A percentile compares a stretch with the other conserved stretches of the same genome.
Evolutionary conservation across 257 asterid species (phyloP).

Genomic region (Solanum habrochaites): DNA sequence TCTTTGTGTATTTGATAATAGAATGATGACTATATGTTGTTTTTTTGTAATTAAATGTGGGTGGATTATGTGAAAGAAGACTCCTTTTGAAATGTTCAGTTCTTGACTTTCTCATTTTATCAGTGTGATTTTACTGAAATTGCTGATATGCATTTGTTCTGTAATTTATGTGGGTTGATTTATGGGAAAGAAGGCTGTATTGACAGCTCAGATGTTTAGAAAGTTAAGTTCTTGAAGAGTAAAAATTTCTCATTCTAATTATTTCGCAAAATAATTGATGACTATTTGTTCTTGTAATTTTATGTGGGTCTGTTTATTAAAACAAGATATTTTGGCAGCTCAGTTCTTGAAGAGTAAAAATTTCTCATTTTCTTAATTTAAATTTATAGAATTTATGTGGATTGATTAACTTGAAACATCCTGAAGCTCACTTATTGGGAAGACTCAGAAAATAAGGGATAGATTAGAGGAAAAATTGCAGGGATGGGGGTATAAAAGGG

Average conservation of each 20-base stretch:
- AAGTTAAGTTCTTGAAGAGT: neutral
- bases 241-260: neutral
- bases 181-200: neutral
- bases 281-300: neutral
- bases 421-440: neutral
- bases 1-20: neutral
- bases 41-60: neutral
- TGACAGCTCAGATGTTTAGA: neutral
- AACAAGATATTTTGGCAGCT: neutral
- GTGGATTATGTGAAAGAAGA: neutral
- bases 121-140: neutral
- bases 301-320: neutral
- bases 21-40: neutral
- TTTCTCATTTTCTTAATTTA: neutral
- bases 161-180: neutral
- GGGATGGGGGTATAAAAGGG: too few relatives aligned
- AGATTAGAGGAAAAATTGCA: too few relatives aligned
- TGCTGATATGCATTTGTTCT: neutral
- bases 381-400: neutral
- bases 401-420: neutral
- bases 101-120: neutral
- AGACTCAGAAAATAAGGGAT: too few relatives aligned
- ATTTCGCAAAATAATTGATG: neutral
- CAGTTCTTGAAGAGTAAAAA: neutral
- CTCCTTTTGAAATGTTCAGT: neutral